Evolutionary conservation across 2,329 filamentous ascomycete genomes (phyloP), one percentile per base, ranked within the genome.

Genomic region (Hymenoscyphus scutula): DNA sequence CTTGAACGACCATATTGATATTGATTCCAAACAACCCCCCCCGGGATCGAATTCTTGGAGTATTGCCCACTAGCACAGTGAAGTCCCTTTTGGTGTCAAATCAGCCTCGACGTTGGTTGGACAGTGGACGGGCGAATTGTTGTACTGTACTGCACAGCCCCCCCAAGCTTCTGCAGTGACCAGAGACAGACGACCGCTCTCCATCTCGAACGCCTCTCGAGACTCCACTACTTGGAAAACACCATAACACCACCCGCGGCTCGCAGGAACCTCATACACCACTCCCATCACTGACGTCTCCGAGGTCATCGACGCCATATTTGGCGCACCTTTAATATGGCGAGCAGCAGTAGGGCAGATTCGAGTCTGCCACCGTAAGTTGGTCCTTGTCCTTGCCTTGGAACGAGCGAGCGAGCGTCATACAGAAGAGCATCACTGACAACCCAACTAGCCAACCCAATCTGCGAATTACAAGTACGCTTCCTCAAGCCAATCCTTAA

Each of bases 381-480:
- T 53, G 53, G 56, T 64, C 61, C 45, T 51, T 25, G 45, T 3
- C 45, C 11, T 51, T n/a, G n/a, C n/a, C n/a, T n/a, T n/a, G n/a
- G 45, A 51, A 51, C 17, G 48, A 29, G 27, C 27, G n/a, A n/a
- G n/a, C n/a, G n/a, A 64, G 53, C 57, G 25, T 62, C 63, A 56
- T 67, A 37, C 30, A 48, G 37, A 48, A 38, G 67, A 56, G 58
- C 64, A 51, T 53, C 48, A 68, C 71, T 72, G 69, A 71, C 70
- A 55, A 58, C 59, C 64, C 64, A 71, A 10, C 60, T 54, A 91
- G 89, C 77, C 87, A 89, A 80, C 87, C 91, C 74, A 98, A 97
- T 80, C 82, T 98, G 75, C 88, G 94, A 79, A 87, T 98, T 71
- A 97, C 93, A 73, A 97, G 94, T 97, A 85, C 76, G 85, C 51